These are phyloP conservation scores for Candida ipomoeae DNA, from an alignment of 805 yeast species.

Conservation along the genomic window DNA sequence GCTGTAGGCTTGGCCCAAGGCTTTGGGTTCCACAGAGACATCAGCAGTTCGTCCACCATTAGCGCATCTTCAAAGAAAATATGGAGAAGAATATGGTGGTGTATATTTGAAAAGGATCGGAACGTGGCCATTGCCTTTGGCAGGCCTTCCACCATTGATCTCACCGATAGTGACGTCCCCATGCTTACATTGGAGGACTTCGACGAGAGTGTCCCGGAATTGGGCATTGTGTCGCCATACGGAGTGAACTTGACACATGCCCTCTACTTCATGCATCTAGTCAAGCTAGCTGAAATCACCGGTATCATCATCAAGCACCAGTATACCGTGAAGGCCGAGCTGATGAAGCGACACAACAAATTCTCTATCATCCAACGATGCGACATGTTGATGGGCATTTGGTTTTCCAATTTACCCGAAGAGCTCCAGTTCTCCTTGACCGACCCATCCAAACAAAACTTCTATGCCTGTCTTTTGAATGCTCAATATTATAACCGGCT, in stretches of 20 bases:
- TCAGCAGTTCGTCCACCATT: constrained; percentile 36
- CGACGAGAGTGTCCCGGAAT: constrained; percentile 45
- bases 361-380: constrained; percentile 56
- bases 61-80: constrained; percentile 42
- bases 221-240: constrained; percentile 35
- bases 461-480: constrained; percentile 56
- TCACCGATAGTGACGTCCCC: constrained; percentile 74
- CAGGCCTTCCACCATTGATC: constrained; percentile 61
- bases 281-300: constrained; percentile 66
- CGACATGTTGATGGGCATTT: constrained; percentile 71
- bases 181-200: constrained; percentile 67
- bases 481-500: constrained; percentile 71
- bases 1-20: constrained; percentile 72
- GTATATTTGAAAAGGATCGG: constrained; percentile 66
- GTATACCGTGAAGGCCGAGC: constrained; percentile 64
- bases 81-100: constrained; percentile 76
- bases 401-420: constrained; percentile 66
- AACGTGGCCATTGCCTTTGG: constrained; percentile 70
- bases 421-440: constrained; percentile 59
- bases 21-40: constrained; percentile 66
- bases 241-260: constrained; percentile 48
- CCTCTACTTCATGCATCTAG: constrained; percentile 55
- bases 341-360: constrained; percentile 41
- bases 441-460: constrained; percentile 49
- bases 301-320: constrained; percentile 67